Evolutionary conservation across 1,284 basidiomycete species (phyloP).

Genomic region (Calocybe gambosa): DNA sequence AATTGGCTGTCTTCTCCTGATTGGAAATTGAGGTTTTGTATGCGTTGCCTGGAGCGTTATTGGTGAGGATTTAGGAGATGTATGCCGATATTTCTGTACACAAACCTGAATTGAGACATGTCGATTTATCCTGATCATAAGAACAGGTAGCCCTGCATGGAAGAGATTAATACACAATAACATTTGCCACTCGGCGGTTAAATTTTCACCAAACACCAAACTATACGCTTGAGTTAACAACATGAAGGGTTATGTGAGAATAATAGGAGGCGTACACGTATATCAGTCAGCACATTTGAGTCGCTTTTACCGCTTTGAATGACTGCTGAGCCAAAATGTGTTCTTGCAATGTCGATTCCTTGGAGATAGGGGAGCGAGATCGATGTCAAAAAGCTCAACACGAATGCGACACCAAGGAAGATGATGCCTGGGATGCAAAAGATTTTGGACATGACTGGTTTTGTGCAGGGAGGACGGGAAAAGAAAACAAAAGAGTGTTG

Average conservation of each 20-base stretch:
- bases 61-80: constrained; percentile 6
- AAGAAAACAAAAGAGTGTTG: not conserved
- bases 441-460: constrained; percentile 39
- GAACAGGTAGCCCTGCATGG: constrained; percentile 46
- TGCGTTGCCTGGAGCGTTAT: constrained; percentile 38
- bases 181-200: not conserved
- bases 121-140: constrained; percentile 41
- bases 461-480: not conserved
- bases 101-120: constrained; percentile 39
- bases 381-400: constrained; percentile 60
- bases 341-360: constrained; percentile 57
- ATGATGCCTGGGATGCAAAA: constrained; percentile 62
- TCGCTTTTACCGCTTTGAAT: constrained; percentile 21
- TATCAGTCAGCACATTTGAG: constrained; percentile 32
- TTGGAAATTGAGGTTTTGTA: constrained; percentile 43
- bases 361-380: constrained; percentile 64
- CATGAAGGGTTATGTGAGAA: not conserved
- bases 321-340: constrained; percentile 36
- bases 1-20: constrained; percentile 25
- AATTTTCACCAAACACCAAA: constrained; percentile 53
- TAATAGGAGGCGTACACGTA: constrained; percentile 43
- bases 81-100: not conserved
- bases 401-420: constrained; percentile 56
- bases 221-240: constrained; percentile 24
- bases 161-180: not conserved